Conservation (phyloP, 805 yeast species). For the Yamadazyma philogaea region DNA sequence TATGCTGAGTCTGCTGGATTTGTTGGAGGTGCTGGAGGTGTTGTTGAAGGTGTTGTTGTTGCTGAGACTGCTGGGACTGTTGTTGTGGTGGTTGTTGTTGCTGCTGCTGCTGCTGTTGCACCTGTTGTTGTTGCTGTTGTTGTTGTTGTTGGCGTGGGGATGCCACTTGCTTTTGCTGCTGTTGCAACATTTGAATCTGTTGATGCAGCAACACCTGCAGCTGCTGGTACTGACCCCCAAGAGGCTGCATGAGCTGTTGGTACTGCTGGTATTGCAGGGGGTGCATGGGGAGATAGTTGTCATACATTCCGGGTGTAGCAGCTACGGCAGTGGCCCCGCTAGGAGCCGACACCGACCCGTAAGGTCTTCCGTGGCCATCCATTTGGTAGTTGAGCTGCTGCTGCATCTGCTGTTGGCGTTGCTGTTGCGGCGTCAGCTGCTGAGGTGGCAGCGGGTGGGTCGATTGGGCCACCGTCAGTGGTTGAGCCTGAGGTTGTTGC, state of each 20-base stretch:
- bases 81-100: conserved; percentile 10
- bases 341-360: neutral
- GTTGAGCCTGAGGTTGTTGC: conserved; percentile 6
- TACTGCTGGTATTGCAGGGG: conserved; percentile 18
- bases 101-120: conserved; percentile 8
- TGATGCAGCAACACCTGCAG: conserved; percentile 1
- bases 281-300: conserved; percentile 14
- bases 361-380: conserved; percentile 2
- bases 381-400: conserved; percentile 8
- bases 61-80: conserved; percentile 4
- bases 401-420: conserved; percentile 14
- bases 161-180: conserved; percentile 16
- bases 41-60: conserved; percentile 7
- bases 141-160: conserved; percentile 10
- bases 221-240: conserved; percentile 6
- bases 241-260: conserved; percentile 14
- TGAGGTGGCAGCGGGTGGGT: conserved; percentile 8
- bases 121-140: conserved; percentile 12
- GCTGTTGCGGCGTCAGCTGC: conserved; percentile 9
- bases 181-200: conserved; percentile 10
- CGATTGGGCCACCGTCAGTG: neutral
- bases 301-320: conserved; percentile 13
- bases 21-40: conserved; percentile 9
- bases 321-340: conserved; percentile 7
- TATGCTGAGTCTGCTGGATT: conserved; percentile 1